These are phyloP conservation scores for Mrakia frigida DNA, from an alignment of 768 basidiomycete genomes.

Conservation along the genomic window DNA sequence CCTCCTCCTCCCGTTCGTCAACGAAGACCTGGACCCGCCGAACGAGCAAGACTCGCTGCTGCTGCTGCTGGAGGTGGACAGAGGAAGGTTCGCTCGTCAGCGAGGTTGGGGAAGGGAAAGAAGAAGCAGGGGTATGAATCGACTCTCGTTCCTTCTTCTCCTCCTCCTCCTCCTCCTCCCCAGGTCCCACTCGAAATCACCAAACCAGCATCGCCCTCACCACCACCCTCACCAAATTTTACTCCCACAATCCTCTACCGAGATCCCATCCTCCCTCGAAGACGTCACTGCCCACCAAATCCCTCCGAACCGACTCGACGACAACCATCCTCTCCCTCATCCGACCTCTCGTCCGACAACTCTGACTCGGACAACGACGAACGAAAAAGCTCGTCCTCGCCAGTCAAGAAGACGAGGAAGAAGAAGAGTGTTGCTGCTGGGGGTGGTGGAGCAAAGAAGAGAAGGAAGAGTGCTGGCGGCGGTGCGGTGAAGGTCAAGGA, in stretches of 20 bases:
- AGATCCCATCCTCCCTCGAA: slow-evolving; percentile 1
- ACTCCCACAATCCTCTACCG: background rate
- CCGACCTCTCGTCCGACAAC: background rate
- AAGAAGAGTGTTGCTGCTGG: background rate
- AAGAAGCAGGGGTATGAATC: background rate
- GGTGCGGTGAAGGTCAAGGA: background rate
- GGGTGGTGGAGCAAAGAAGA: background rate
- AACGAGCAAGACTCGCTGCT: no score
- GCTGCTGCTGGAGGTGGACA: background rate
- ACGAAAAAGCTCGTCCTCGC: background rate
- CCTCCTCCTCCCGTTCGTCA: no score
- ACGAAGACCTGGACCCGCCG: no score
- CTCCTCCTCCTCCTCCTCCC: background rate
- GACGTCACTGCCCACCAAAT: background rate
- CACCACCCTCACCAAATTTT: background rate
- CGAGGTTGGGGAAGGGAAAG: background rate
- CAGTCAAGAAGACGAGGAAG: background rate
- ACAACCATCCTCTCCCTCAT: no score
- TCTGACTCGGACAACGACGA: background rate
- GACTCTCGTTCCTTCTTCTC: background rate
- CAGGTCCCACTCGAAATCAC: background rate
- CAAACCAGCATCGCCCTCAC: background rate
- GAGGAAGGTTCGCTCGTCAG: background rate
- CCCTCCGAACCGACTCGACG: no score
- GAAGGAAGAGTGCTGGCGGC: background rate